These are phyloP conservation scores for Lecanicillium sp. DNA, from an alignment of 2,329 filamentous ascomycete species.

Conservation along the genomic window DNA sequence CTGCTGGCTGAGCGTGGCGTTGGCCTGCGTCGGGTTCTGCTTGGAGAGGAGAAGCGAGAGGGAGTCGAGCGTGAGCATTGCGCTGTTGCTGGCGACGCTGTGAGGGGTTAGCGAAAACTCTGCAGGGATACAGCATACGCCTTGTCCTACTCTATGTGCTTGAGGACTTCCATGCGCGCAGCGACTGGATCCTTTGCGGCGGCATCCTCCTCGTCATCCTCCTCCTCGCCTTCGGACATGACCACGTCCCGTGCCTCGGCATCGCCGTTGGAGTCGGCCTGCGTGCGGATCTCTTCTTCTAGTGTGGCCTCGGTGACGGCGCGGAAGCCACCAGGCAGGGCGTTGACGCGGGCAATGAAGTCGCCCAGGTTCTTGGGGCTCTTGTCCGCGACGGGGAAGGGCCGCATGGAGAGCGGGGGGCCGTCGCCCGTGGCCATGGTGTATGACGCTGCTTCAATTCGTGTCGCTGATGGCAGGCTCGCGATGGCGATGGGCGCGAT, in stretches of 20 bases:
- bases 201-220: conserved; percentile 37
- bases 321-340: conserved; percentile 72
- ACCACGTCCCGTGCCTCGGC: conserved; percentile 41
- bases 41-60: conserved; percentile 80
- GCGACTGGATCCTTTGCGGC: conserved; percentile 40
- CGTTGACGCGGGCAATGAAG: conserved; percentile 75
- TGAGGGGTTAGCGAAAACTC: conserved; percentile 4
- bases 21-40: conserved; percentile 64
- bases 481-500: too few species aligned
- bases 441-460: too few species aligned
- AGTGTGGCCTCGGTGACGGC: conserved; percentile 69
- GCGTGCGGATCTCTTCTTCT: conserved; percentile 57
- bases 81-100: conserved; percentile 44
- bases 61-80: conserved; percentile 70
- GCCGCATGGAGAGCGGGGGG: conserved; percentile 33
- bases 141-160: conserved; percentile 49
- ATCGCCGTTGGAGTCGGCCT: conserved; percentile 37
- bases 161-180: conserved; percentile 53
- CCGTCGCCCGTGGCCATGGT: conserved; percentile 28
- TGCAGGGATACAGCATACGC: neutral
- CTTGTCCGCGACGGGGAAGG: conserved; percentile 47
- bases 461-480: too few species aligned
- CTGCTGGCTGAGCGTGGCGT: conserved; percentile 61
- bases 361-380: conserved; percentile 59
- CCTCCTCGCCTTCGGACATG: conserved; percentile 41